Conservation (phyloP, 306 rosid genomes). For the Macrotyloma uniflorum region DNA sequence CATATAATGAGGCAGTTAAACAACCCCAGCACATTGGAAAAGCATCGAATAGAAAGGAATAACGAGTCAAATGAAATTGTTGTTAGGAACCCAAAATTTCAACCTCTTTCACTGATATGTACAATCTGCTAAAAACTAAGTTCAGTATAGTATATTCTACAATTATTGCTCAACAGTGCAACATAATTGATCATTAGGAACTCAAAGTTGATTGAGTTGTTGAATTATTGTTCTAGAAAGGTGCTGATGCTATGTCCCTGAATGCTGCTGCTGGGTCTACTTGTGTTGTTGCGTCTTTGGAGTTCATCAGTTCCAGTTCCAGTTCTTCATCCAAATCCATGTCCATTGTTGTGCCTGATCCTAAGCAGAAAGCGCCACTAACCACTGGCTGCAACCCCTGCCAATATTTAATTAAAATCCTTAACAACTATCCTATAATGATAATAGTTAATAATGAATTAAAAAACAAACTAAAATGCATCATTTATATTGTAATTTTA, state of each 20-base stretch:
- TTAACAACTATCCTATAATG: too few relatives aligned
- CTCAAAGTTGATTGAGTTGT: neutral
- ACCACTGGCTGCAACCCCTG: constrained; percentile 76
- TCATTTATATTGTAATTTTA: too few relatives aligned
- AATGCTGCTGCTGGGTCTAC: neutral
- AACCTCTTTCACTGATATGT: neutral
- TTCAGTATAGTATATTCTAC: neutral
- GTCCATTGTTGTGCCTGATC: constrained; percentile 31
- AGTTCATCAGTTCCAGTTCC: neutral
- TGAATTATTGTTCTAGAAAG: constrained; percentile 45
- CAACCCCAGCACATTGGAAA: neutral
- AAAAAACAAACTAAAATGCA: too few relatives aligned
- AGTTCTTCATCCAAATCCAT: constrained; percentile 34
- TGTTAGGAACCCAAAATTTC: constrained; percentile 24
- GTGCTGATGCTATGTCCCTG: constrained; percentile 67
- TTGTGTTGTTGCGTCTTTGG: neutral
- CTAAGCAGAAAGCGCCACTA: constrained; percentile 35
- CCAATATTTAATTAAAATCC: neutral
- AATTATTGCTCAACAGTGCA: neutral
- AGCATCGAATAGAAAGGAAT: neutral
- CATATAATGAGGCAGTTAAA: neutral
- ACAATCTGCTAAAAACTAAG: neutral
- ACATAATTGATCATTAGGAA: neutral
- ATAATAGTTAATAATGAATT: too few relatives aligned
- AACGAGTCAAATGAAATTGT: neutral